Base-by-base conservation (phyloP, 306 rosid genomes). In the Cicer bijugum region DNA sequence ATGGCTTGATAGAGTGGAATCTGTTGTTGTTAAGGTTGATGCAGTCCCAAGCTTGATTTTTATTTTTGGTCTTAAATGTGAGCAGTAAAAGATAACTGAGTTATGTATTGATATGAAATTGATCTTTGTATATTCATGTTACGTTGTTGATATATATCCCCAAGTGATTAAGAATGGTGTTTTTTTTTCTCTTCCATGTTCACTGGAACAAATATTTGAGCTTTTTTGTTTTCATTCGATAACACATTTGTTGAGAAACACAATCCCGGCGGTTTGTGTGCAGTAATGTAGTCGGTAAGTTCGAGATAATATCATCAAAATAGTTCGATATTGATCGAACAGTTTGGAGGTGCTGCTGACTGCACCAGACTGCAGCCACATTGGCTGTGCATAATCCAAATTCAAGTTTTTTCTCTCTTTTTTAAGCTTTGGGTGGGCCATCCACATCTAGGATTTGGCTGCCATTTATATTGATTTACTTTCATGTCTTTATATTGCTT, bases 1-100 rank as follows among this genome's bases (percentile, higher is more conserved):
- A 76, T 77, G 83, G 83, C 83, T 20, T 87, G 84, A 89, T 48
- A 60, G 77, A 67, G 39, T 33, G 73, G 80, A 60, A 55, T 45
- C 43, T 67, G 59, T 38, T 55, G 35, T 40, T 69, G 76, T 37
- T 45, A 55, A 59, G 84, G 73, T 83, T 58, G 76, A 71, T 57
- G 75, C 71, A 46, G 66, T 23, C 64, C 45, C 78, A 57, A 78
- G 80, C 67, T 39, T 76, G 74, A 40, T 77, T 56, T 11, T 70
- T 71, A 23, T 16, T 70, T 60, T n/a, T 16, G 9, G 15, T 12
- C 48, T 7, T 17, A 6, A 53, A 60, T 81, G 33, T 75, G 23
- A 75, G 75, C 73, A 12, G 70, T 61, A 57, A 71, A 64, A 71
- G 55, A 76, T 48, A 48, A 76, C 52, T 0, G 39, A 40, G 57